Evolutionary conservation across 129 eudicot species (phyloP).

Genomic region (Calendula officinalis): DNA sequence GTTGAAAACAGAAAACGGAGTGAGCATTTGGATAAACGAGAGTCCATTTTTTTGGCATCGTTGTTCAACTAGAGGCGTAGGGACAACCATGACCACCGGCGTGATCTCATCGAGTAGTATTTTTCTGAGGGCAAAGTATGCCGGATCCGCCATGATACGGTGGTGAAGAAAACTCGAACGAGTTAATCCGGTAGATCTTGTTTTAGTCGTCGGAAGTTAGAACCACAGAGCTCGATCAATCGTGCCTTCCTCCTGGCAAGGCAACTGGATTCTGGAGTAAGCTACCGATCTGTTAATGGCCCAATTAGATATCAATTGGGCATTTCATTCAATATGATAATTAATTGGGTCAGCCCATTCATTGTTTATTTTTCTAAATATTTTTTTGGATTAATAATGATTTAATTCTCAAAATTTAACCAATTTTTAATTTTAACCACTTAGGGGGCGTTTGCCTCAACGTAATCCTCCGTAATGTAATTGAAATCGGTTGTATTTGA

Average conservation of each 20-base stretch:
- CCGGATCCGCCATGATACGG: slow-evolving; percentile 66
- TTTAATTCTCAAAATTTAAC: no score
- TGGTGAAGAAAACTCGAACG: slow-evolving; percentile 20
- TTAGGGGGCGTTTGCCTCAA: no score
- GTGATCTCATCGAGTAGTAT: slow-evolving; percentile 85
- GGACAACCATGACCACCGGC: slow-evolving; percentile 91
- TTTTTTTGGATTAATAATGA: no score
- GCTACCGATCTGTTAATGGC: no score
- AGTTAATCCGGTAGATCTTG: slow-evolving; percentile 45
- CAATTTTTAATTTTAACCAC: no score
- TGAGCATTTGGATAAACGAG: slow-evolving; percentile 59
- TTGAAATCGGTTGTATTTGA: no score
- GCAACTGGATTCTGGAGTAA: no score
- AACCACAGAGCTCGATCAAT: slow-evolving; percentile 22
- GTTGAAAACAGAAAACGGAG: slow-evolving; percentile 66
- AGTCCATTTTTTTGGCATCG: slow-evolving; percentile 70
- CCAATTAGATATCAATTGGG: no score
- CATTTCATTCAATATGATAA: no score
- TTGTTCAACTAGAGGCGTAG: slow-evolving; percentile 74
- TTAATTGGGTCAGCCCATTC: no score
- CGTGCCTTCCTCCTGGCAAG: not conserved
- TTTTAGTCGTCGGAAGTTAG: slow-evolving; percentile 4
- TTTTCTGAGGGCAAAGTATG: slow-evolving; percentile 56
- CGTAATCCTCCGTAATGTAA: no score
- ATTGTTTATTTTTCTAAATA: no score